Evolutionary conservation across 257 asterid species (phyloP).

Genomic region (Anisodus acutangulus): DNA sequence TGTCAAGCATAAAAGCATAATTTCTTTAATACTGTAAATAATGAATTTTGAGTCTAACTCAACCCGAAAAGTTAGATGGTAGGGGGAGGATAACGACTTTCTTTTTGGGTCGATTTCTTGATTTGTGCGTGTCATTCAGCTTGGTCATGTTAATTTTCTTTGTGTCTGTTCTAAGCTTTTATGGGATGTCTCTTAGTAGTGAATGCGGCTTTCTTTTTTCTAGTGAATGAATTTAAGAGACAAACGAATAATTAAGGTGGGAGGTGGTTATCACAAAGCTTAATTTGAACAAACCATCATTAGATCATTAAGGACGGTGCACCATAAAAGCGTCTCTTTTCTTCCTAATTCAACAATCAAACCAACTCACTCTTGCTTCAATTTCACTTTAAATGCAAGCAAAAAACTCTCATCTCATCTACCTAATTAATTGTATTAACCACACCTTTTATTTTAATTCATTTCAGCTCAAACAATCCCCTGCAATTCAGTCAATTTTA

Average conservation of each 20-base stretch:
- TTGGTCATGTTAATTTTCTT: too few species aligned
- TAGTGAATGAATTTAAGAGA: not conserved
- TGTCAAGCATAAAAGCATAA: too few species aligned
- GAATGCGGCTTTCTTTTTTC: too few species aligned
- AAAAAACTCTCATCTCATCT: constrained; percentile 32
- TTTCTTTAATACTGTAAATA: too few species aligned
- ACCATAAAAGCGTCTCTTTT: constrained; percentile 15
- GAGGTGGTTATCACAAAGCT: constrained; percentile 20
- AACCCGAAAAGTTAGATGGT: too few species aligned
- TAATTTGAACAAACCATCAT: constrained; percentile 8
- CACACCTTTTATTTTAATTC: not conserved
- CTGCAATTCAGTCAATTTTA: not conserved
- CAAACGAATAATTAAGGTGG: not conserved
- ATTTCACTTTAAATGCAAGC: constrained; percentile 53
- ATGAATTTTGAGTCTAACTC: too few species aligned
- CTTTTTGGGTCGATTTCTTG: too few species aligned
- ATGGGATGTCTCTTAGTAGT: not conserved
- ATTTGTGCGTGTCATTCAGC: too few species aligned
- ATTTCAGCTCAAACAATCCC: constrained; percentile 4
- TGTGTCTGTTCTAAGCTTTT: too few species aligned
- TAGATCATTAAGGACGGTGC: constrained; percentile 15
- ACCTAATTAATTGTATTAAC: constrained; percentile 46
- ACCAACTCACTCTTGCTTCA: constrained; percentile 26
- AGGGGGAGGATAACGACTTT: too few species aligned
- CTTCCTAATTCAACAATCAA: constrained; percentile 21